These are phyloP conservation scores for Kondoa malvinella DNA, from an alignment of 768 basidiomycete genomes.

Conservation along the genomic window DNA sequence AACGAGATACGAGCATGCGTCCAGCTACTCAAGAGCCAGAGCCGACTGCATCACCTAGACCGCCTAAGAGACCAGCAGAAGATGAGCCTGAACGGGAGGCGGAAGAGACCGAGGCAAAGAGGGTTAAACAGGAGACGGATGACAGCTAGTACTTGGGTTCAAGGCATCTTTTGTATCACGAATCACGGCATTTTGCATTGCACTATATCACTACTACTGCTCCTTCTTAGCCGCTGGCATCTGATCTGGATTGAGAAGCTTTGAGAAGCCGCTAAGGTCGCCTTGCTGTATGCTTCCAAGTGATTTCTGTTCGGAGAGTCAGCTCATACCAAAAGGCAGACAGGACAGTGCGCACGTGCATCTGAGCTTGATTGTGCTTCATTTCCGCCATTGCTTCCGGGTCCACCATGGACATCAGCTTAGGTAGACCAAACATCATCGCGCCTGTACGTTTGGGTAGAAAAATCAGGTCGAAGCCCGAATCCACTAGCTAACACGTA, in stretches of 20 bases:
- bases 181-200: too few relatives aligned
- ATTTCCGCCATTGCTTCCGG: constrained; percentile 2
- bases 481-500: too few relatives aligned
- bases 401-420: constrained; percentile 2
- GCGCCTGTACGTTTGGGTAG: too few relatives aligned
- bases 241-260: not conserved
- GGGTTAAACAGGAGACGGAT: constrained; percentile 6
- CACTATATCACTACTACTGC: not conserved
- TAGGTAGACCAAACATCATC: constrained; percentile 3
- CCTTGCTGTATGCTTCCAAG: not conserved
- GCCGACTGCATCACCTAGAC: not conserved
- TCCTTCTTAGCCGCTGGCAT: not conserved
- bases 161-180: too few relatives aligned
- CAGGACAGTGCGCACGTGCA: not conserved
- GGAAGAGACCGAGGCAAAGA: not conserved
- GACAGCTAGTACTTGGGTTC: too few relatives aligned
- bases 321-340: not conserved
- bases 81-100: not conserved
- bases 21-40: not conserved
- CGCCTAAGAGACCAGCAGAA: not conserved
- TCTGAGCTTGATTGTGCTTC: not conserved
- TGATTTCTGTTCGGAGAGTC: not conserved
- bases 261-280: not conserved
- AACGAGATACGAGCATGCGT: not conserved
- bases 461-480: too few relatives aligned